phyloP scores from a whole-genome alignment of 164 flowering plant genomes.

The Cinnamomum chago region DNA sequence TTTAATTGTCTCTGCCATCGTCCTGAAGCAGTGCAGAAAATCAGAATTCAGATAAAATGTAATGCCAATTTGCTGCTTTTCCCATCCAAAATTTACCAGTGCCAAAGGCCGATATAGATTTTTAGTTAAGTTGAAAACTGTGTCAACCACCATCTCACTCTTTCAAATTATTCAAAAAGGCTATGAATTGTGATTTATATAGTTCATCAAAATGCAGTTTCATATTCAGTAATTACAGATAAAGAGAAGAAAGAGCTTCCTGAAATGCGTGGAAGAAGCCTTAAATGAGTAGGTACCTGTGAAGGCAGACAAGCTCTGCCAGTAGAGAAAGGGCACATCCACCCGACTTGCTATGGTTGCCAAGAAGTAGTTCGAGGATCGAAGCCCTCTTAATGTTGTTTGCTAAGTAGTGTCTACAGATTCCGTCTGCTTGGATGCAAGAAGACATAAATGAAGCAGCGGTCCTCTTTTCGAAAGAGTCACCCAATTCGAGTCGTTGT shows the following conservation, averaged over 20 bases:
- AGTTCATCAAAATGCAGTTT: neutral
- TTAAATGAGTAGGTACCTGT: constrained; percentile 31
- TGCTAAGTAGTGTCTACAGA: constrained; percentile 48
- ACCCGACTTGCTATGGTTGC: constrained; percentile 15
- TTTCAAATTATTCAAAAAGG: neutral
- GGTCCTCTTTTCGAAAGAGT: constrained; percentile 29
- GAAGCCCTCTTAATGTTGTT: constrained; percentile 39
- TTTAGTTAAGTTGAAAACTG: too few relatives aligned
- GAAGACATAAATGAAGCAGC: constrained; percentile 35
- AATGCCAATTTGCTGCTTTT: too few relatives aligned
- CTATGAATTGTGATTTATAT: too few relatives aligned
- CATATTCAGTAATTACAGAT: neutral
- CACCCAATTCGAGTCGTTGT: constrained; percentile 42
- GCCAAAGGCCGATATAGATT: too few relatives aligned
- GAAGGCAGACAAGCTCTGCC: constrained; percentile 47
- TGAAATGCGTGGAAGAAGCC: neutral
- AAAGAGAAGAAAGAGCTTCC: neutral
- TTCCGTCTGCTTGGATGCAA: constrained; percentile 57
- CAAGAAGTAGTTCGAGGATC: constrained; percentile 42
- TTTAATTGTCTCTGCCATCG: neutral
- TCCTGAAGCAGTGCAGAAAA: too few relatives aligned
- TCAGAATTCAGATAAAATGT: too few relatives aligned
- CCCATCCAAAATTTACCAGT: too few relatives aligned
- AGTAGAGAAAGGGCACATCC: constrained; percentile 33
- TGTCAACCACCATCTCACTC: neutral